Evolutionary conservation across 23 red algal genomes (phyloP).

Genomic region (Gracilaria gracilis): DNA sequence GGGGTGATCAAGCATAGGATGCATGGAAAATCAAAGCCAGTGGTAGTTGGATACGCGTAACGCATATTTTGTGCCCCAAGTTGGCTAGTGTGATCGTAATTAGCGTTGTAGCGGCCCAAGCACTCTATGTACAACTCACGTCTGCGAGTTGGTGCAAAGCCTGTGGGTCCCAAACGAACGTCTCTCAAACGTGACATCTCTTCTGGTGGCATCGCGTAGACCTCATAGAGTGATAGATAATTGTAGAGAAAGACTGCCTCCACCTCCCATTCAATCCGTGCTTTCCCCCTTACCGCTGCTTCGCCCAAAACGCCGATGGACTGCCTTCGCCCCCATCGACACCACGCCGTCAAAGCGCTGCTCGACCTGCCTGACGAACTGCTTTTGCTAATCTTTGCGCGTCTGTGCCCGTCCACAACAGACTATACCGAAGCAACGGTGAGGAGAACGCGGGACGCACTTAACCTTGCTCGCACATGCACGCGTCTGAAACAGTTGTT

Average conservation of each 20-base stretch:
- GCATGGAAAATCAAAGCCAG: too few relatives aligned
- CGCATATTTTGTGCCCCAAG: background rate
- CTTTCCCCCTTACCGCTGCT: background rate
- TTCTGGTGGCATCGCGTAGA: background rate
- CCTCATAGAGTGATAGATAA: background rate
- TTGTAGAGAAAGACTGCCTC: background rate
- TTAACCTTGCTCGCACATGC: slow-evolving; percentile 2
- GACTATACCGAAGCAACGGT: background rate
- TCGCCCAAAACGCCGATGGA: background rate
- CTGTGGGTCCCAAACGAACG: background rate
- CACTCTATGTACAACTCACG: background rate
- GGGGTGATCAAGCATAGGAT: too few relatives aligned
- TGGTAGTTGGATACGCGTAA: background rate
- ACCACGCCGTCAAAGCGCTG: background rate
- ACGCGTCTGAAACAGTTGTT: background rate
- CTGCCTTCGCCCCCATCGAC: background rate
- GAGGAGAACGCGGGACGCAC: background rate
- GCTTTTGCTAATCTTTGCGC: background rate
- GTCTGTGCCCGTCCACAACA: background rate
- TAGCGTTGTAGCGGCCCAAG: background rate
- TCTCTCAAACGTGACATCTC: background rate
- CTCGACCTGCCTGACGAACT: slow-evolving; percentile 9
- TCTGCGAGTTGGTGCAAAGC: background rate
- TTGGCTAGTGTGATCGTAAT: background rate
- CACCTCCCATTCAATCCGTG: background rate